Evolutionary conservation across 192 early-diverging fungal genomes (phyloP).

Genomic region (Backusella westeae): DNA sequence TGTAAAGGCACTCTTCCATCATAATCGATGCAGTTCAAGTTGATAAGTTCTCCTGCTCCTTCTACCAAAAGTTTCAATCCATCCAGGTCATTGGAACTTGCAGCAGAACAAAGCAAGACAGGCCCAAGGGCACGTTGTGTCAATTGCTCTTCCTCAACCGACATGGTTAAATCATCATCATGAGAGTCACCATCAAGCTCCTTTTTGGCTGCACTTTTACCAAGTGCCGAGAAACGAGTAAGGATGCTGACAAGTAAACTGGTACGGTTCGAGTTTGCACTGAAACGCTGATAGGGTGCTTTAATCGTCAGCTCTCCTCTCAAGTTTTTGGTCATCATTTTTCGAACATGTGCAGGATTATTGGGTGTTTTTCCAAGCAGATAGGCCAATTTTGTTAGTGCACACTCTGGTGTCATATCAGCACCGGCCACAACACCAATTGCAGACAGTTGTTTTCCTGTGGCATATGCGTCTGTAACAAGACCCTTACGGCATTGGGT

Average conservation of each 20-base stretch:
- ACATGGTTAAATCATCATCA: slow-evolving; percentile 10
- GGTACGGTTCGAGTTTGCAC: slow-evolving; percentile 55
- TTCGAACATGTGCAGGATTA: slow-evolving; percentile 56
- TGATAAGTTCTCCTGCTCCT: slow-evolving; percentile 49
- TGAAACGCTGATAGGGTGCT: slow-evolving; percentile 63
- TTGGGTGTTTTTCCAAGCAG: slow-evolving; percentile 65
- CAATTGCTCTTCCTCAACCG: slow-evolving; percentile 54
- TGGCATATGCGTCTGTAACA: slow-evolving; percentile 90
- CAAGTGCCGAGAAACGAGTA: slow-evolving; percentile 36
- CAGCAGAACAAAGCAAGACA: slow-evolving; percentile 83
- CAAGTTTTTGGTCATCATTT: slow-evolving; percentile 79
- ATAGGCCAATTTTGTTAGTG: slow-evolving; percentile 93
- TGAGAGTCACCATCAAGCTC: background rate
- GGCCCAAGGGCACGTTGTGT: slow-evolving; percentile 81
- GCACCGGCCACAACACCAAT: slow-evolving; percentile 85
- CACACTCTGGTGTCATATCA: slow-evolving; percentile 96
- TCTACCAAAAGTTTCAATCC: slow-evolving; percentile 67
- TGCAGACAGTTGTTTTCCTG: slow-evolving; percentile 78
- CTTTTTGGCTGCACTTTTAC: slow-evolving; percentile 12
- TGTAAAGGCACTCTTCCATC: slow-evolving; percentile 85
- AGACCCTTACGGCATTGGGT: slow-evolving; percentile 86
- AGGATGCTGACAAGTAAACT: slow-evolving; percentile 51
- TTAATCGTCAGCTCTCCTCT: slow-evolving; percentile 89
- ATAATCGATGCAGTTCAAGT: slow-evolving; percentile 77
- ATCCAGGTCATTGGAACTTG: slow-evolving; percentile 81